Base-by-base conservation (phyloP, 164 flowering plant genomes). In the Liriodendron chinense region DNA sequence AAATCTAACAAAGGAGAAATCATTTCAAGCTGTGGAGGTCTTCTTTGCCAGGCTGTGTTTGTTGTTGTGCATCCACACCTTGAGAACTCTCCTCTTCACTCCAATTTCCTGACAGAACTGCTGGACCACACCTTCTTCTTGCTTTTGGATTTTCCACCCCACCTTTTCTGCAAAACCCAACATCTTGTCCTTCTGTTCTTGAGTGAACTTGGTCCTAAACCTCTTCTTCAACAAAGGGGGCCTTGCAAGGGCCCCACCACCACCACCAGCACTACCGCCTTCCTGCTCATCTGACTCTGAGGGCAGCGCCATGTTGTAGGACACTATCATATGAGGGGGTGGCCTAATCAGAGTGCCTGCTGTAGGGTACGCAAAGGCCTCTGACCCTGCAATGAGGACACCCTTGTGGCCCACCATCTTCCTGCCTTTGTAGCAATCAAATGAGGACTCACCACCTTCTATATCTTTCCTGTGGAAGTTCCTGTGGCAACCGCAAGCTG, bases 11-110 rank as follows among this genome's bases (percentile, higher is more conserved):
- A 64, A 53, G 59, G 47, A 14, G 28, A 28, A 66, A 18, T 8
- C n/a, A 34, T 66, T 28, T 66, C 21, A 59, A 61, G 77, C 9
- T 50, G 83, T n/a, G 22, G 74, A 21, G 71, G 73, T 85, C 78
- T 90, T 89, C 85, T 88, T 90, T 74, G 91, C 89, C 34, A 90
- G 80, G 79, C 78, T 88, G 77, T 89, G 93, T 85, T 93, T 92
- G 91, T 93, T 93, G 85, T 93, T 93, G 80, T 93, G 98, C 98
- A 93, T 93, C 98, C 98, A 93, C 8, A 93, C 98, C 80, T 92
- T 94, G 72, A 94, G 90, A 20, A 94, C 98, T 74, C 97, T 85
- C 78, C 97, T 90, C 79, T 87, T 91, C 69, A 94, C 83, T 0
- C 98, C 98, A 83, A 92, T 79, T 77, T 94, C 96, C 74, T 92